A percentile compares a stretch with the other conserved stretches of the same genome.
phyloP scores from a whole-genome alignment of 352 stramenopile species.

The Globisporangium solare region DNA sequence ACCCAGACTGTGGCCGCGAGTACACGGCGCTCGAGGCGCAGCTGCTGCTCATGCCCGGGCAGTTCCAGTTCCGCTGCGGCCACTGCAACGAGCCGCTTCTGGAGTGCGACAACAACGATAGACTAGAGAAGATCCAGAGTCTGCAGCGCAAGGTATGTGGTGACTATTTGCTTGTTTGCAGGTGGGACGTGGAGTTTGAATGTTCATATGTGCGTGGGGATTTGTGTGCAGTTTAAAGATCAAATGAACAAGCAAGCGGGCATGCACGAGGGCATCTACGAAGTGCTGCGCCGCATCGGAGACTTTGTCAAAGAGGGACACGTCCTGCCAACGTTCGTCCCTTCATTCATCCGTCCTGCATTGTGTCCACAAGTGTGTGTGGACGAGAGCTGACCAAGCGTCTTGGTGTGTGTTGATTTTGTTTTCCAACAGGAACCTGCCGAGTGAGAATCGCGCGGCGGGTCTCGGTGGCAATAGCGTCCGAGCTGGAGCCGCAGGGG shows the following conservation, averaged over 20 bases:
- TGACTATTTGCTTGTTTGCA: background rate
- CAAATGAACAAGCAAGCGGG: slow-evolving; percentile 86
- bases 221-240: slow-evolving; percentile 61
- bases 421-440: slow-evolving; percentile 46
- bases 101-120: slow-evolving; percentile 87
- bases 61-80: slow-evolving; percentile 82
- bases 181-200: background rate
- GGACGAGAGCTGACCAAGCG: too few relatives aligned
- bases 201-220: background rate
- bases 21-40: slow-evolving; percentile 86
- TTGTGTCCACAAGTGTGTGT: background rate
- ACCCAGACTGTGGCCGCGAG: slow-evolving; percentile 79
- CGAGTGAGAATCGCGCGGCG: slow-evolving; percentile 81
- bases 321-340: slow-evolving; percentile 44
- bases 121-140: slow-evolving; percentile 63
- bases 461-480: slow-evolving; percentile 69
- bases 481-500: slow-evolving; percentile 25
- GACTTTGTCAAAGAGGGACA: slow-evolving; percentile 79
- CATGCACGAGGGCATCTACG: slow-evolving; percentile 84
- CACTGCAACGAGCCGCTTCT: slow-evolving; percentile 84
- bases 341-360: background rate
- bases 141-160: slow-evolving; percentile 65
- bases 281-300: slow-evolving; percentile 75
- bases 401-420: background rate
- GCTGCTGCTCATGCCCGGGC: slow-evolving; percentile 71